Evolutionary conservation across 75 land plant genomes (phyloP), one percentile per base, ranked within the genome.

Genomic region (Cryptomeria japonica): DNA sequence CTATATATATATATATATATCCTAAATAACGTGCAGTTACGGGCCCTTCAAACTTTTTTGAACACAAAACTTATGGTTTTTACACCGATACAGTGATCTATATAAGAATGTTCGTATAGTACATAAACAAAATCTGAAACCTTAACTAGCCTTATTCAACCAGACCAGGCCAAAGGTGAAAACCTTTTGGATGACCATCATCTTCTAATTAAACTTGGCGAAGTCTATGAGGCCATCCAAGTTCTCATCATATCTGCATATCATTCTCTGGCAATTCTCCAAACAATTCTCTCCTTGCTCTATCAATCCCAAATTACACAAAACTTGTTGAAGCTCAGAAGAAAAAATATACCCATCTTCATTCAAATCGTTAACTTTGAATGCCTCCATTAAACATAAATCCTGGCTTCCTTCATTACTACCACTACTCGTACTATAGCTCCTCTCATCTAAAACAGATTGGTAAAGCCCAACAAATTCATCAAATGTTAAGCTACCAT

Each of bases 321-420:
- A 77, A 41, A 92, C 96, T 49, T 56, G 85, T 44, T 90, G 58
- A 12, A 95, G 90, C 92, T 95, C 96, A 0, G 77, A 84, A 42
- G 91, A 61, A 3, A 90, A 87, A 61, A 95, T 93, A 91, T 88
- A 91, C 15, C 96, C 96, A 76, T 93, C 95, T 1, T 89, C 88
- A 58, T 95, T 89, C 88, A 86, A 18, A 68, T 95, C 96, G 39
- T 91, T 92, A 39, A 95, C 92, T 75, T 90, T 87, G 55, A 95
- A 95, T 0, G 93, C 95, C 83, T 89, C 88, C 68, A 46, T 36
- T 39, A 93, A 44, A 44, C 6, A 44, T 44, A 3, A 44, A 44
- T 44, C 46, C 46, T 5, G 3, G 46, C 4, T 3, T 5, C 46
- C 87, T 64, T 90, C 90, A n/a, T 73, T 22, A 18, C 8, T 8